Evolutionary conservation across 23 red algal genomes (phyloP).

Genomic region (Gracilaria domingensis): DNA sequence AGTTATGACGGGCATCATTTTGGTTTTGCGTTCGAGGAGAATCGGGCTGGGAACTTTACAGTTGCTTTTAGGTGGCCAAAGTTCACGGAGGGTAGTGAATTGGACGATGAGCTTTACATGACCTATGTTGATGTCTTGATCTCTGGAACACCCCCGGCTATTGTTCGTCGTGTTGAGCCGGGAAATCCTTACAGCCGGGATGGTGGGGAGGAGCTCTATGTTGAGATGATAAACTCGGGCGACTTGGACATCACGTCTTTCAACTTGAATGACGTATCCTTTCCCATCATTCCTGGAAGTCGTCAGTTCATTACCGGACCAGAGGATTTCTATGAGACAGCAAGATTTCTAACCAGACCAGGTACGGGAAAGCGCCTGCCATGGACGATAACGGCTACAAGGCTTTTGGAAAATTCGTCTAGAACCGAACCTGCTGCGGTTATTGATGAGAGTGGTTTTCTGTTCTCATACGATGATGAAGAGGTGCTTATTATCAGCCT

Average conservation of each 20-base stretch:
- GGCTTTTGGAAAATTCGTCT: constrained; percentile 3
- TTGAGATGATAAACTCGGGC: constrained; percentile 58
- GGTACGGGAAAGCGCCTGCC: constrained; percentile 63
- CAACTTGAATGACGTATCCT: constrained; percentile 50
- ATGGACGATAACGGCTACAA: constrained; percentile 60
- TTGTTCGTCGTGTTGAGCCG: constrained; percentile 53
- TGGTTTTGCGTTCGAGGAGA: constrained; percentile 55
- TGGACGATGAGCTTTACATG: constrained; percentile 58
- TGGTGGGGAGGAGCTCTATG: constrained; percentile 65
- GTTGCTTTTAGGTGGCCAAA: constrained; percentile 57
- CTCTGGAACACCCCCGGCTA: constrained; percentile 48
- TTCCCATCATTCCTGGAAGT: constrained; percentile 44
- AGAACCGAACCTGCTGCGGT: constrained; percentile 6
- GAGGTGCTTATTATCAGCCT: constrained; percentile 29
- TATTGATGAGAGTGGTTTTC: constrained; percentile 58
- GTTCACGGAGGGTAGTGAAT: constrained; percentile 51
- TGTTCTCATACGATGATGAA: constrained; percentile 63
- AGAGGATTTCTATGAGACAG: constrained; percentile 68
- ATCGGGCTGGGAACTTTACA: constrained; percentile 50
- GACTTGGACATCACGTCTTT: constrained; percentile 57
- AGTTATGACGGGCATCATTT: constrained; percentile 54
- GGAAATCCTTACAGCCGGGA: constrained; percentile 25
- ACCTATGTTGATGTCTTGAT: constrained; percentile 54
- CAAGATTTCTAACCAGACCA: constrained; percentile 60
- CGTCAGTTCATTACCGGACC: constrained; percentile 30